Evolutionary conservation across 2,329 filamentous ascomycete species (phyloP).

Genomic region (Trichoderma brevicompactum): DNA sequence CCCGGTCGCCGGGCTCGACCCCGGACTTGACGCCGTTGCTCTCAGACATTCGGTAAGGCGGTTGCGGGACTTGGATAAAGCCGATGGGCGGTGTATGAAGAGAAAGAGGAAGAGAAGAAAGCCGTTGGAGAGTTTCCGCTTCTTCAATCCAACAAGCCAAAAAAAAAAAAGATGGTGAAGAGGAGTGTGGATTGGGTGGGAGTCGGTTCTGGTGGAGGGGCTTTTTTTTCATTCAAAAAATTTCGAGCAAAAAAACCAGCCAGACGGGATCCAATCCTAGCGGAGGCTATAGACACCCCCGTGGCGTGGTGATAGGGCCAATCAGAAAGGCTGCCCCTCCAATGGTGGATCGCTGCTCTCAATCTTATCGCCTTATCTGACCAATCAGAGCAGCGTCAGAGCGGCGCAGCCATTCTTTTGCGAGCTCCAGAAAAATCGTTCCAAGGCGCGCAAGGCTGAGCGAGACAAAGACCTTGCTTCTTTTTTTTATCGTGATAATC

Average conservation of each 20-base stretch:
- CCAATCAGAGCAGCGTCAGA: constrained; percentile 9
- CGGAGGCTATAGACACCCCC: constrained; percentile 2
- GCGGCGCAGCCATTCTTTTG: too few relatives aligned
- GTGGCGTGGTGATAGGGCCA: constrained; percentile 16
- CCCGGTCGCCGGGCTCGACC: constrained; percentile 61
- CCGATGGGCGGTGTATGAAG: background rate
- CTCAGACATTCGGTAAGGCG: constrained; percentile 50
- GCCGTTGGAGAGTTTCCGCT: constrained; percentile 3
- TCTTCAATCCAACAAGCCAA: constrained; percentile 5
- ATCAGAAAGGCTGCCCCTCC: constrained; percentile 16
- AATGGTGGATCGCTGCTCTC: background rate
- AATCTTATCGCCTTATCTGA: constrained; percentile 13
- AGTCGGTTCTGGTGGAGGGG: constrained; percentile 17
- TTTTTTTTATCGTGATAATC: background rate
- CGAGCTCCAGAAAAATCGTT: constrained; percentile 14
- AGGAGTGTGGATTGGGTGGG: constrained; percentile 6
- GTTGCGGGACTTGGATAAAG: background rate
- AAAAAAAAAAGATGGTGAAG: constrained; percentile 17
- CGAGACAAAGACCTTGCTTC: background rate
- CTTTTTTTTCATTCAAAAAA: constrained; percentile 26
- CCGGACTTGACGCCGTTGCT: constrained; percentile 49
- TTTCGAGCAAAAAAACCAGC: constrained; percentile 11
- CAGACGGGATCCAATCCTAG: background rate
- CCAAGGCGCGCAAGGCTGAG: constrained; percentile 19
- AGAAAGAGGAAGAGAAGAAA: background rate